phyloP scores from a whole-genome alignment of 306 rosid species.

The Benincasa hispida region DNA sequence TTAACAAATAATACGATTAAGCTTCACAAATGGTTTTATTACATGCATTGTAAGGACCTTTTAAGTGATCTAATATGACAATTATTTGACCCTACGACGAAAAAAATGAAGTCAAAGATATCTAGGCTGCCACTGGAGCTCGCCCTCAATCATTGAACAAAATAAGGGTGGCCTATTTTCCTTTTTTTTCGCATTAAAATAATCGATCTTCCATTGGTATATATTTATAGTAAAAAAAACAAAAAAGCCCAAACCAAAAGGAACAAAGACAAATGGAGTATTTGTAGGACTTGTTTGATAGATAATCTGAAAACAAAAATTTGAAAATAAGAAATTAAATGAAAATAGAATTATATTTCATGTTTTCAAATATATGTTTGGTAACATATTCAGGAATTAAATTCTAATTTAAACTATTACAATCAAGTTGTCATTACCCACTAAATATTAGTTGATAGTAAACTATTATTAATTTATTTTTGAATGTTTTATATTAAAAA shows the following conservation, averaged over 20 bases:
- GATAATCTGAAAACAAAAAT: too few species aligned
- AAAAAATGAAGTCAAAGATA: not conserved
- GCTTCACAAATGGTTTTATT: not conserved
- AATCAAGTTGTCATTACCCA: too few species aligned
- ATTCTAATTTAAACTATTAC: too few species aligned
- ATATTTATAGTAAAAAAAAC: not conserved
- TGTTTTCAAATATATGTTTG: too few species aligned
- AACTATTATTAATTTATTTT: too few species aligned
- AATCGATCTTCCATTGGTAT: not conserved
- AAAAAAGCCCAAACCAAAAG: not conserved
- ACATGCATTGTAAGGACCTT: not conserved
- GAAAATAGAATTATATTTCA: too few species aligned
- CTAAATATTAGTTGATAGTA: too few species aligned
- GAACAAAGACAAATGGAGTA: not conserved
- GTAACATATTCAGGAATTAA: too few species aligned
- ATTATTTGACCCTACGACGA: not conserved
- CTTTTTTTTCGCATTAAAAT: not conserved
- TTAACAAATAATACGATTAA: not conserved
- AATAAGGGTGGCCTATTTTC: not conserved
- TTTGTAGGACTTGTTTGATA: too few species aligned
- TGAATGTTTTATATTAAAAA: too few species aligned
- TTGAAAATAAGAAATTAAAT: too few species aligned
- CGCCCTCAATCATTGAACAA: not conserved
- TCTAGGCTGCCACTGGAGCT: not conserved
- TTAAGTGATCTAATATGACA: not conserved